A percentile compares a stretch with the other conserved stretches of the same genome.
phyloP scores from a whole-genome alignment of 352 stramenopile species.

The Albugo laibachii region DNA sequence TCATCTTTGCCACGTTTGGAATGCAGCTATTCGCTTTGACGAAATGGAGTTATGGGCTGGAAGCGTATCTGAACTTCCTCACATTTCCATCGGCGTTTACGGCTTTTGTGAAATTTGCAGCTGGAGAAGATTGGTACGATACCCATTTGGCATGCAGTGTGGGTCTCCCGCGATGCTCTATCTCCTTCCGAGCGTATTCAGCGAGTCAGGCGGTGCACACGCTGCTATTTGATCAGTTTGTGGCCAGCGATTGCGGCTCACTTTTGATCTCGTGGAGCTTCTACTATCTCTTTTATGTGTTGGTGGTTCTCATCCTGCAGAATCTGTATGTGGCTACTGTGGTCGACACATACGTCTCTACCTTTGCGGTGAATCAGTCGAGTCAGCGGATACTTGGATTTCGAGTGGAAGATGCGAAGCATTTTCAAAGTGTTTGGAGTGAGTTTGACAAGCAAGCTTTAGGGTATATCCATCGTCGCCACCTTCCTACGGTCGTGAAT shows the following conservation, averaged over 20 bases:
- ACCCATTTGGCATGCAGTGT: slow-evolving; percentile 54
- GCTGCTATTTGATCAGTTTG: slow-evolving; percentile 10
- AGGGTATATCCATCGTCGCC: slow-evolving; percentile 49
- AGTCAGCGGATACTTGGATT: slow-evolving; percentile 47
- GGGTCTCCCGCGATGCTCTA: slow-evolving; percentile 20
- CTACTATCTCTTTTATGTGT: slow-evolving; percentile 63
- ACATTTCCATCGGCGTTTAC: slow-evolving; percentile 58
- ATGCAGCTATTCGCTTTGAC: slow-evolving; percentile 71
- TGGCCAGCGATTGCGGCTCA: slow-evolving; percentile 44
- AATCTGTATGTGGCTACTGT: slow-evolving; percentile 70
- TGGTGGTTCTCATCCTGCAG: slow-evolving; percentile 59
- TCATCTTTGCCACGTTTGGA: slow-evolving; percentile 63
- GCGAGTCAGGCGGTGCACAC: slow-evolving; percentile 10
- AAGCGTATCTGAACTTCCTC: slow-evolving; percentile 48
- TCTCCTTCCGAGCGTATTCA: too few species aligned
- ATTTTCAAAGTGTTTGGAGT: slow-evolving; percentile 50
- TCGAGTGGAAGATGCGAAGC: slow-evolving; percentile 26
- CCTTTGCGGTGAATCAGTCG: slow-evolving; percentile 27
- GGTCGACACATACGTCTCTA: slow-evolving; percentile 66
- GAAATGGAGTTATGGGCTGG: slow-evolving; percentile 50
- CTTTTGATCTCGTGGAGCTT: slow-evolving; percentile 36
- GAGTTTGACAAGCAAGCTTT: slow-evolving; percentile 52
- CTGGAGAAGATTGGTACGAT: slow-evolving; percentile 70
- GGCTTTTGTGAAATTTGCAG: slow-evolving; percentile 64
- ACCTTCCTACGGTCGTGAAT: slow-evolving; percentile 32